Conservation (phyloP, 31 red algal species). For the Endocladia muricata region DNA sequence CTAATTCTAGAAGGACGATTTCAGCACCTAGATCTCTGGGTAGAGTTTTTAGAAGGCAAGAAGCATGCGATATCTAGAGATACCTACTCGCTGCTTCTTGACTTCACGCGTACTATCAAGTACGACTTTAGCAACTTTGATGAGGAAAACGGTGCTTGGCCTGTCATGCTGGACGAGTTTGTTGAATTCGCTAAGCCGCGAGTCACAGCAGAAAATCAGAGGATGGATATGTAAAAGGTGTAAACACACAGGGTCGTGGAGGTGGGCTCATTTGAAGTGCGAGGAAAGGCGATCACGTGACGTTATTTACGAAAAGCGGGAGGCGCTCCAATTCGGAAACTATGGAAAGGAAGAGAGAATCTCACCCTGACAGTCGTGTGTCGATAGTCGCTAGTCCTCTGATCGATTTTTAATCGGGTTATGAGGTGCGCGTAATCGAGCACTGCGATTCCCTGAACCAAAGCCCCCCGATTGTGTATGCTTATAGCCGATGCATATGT, state of each 20-base stretch:
- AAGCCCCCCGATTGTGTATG: too few species aligned
- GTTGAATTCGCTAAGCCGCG: conserved; percentile 75
- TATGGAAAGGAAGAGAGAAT: too few species aligned
- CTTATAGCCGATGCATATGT: too few species aligned
- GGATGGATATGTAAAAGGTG: background rate
- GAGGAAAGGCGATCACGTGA: too few species aligned
- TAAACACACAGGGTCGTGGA: background rate
- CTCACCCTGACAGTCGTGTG: too few species aligned
- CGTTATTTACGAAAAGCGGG: too few species aligned
- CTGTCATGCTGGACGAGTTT: conserved; percentile 93
- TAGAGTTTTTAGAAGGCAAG: conserved; percentile 67
- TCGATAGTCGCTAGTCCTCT: too few species aligned
- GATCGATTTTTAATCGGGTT: too few species aligned
- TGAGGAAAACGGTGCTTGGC: conserved; percentile 91
- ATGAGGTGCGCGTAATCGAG: too few species aligned
- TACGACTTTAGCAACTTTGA: conserved; percentile 76
- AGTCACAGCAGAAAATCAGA: background rate
- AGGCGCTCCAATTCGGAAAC: too few species aligned
- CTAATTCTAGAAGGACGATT: conserved; percentile 78
- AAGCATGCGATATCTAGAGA: conserved; percentile 70
- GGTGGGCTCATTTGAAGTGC: background rate
- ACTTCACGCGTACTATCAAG: conserved; percentile 63
- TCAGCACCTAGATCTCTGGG: conserved; percentile 67
- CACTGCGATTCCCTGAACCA: too few species aligned
- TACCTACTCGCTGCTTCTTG: conserved; percentile 73